Percentiles rank a stretch among this genome's conserved stretches.
Evolutionary conservation across 1,284 basidiomycete species (phyloP).

Genomic region (Puccinia polysora): DNA sequence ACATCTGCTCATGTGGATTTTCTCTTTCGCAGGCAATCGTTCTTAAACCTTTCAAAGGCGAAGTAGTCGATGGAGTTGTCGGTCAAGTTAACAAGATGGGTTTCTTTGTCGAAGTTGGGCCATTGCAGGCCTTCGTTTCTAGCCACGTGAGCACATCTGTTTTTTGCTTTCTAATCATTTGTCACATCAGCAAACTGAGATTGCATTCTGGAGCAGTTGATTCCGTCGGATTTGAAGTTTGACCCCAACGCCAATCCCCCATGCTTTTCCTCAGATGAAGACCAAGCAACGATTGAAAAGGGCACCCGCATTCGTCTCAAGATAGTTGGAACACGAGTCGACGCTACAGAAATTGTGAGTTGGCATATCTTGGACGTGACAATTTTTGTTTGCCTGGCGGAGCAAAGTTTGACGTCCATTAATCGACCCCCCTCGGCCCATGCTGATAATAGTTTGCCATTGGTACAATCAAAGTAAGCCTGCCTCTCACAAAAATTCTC

Average conservation of each 20-base stretch:
- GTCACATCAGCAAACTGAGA: not conserved
- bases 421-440: slow-evolving; percentile 1
- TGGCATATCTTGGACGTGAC: not conserved
- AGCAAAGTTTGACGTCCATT: not conserved
- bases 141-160: slow-evolving; percentile 72
- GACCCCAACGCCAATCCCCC: slow-evolving; percentile 89
- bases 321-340: slow-evolving; percentile 92
- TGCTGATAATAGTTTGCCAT: slow-evolving; percentile 12
- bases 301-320: slow-evolving; percentile 86
- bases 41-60: slow-evolving; percentile 97
- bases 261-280: slow-evolving; percentile 66
- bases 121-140: slow-evolving; percentile 83
- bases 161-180: slow-evolving; percentile 2
- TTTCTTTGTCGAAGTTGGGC: slow-evolving; percentile 94
- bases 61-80: slow-evolving; percentile 94
- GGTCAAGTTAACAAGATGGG: slow-evolving; percentile 99
- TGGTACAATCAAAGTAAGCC: slow-evolving; percentile 17
- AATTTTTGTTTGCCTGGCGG: not conserved
- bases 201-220: slow-evolving; percentile 59
- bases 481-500: not conserved
- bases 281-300: slow-evolving; percentile 90
- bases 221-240: slow-evolving; percentile 85
- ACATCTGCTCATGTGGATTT: too few species aligned
- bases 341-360: slow-evolving; percentile 92
- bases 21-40: slow-evolving; percentile 66